These are phyloP conservation scores for Conoideocrella luteorostrata DNA, from an alignment of 2,329 filamentous ascomycete genomes.

Conservation along the genomic window DNA sequence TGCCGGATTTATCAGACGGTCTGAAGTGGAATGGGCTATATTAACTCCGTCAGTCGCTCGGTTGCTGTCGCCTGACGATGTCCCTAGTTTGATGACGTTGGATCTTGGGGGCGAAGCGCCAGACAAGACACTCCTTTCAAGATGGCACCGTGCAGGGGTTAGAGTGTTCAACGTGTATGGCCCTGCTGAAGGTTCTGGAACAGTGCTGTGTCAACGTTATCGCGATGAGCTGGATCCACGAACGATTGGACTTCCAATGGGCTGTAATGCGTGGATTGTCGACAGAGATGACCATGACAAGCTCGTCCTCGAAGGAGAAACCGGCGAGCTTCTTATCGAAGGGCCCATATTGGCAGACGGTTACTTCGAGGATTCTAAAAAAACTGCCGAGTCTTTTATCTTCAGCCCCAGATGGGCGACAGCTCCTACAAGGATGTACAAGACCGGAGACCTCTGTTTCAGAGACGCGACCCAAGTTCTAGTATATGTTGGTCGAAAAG, in stretches of 20 bases:
- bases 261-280: constrained; percentile 17
- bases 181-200: too few species aligned
- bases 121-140: too few species aligned
- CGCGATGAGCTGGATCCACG: not conserved
- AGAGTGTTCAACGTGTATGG: too few species aligned
- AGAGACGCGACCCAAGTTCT: too few species aligned
- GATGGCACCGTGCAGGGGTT: too few species aligned
- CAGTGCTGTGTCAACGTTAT: too few species aligned
- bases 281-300: constrained; percentile 11
- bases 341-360: constrained; percentile 17
- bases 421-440: too few species aligned
- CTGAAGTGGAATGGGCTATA: constrained; percentile 1
- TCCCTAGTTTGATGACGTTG: not conserved
- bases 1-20: not conserved
- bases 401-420: constrained; percentile 42
- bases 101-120: too few species aligned
- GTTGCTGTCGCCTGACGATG: not conserved
- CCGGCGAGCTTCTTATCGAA: constrained; percentile 22
- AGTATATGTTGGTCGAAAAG: too few species aligned
- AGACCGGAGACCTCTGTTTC: too few species aligned
- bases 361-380: constrained; percentile 16
- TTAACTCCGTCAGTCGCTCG: not conserved
- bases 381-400: constrained; percentile 18
- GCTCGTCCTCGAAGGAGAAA: constrained; percentile 13
- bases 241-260: constrained; percentile 1